Conservation (phyloP, 768 basidiomycete species). For the Dacryopinax spathularia region DNA sequence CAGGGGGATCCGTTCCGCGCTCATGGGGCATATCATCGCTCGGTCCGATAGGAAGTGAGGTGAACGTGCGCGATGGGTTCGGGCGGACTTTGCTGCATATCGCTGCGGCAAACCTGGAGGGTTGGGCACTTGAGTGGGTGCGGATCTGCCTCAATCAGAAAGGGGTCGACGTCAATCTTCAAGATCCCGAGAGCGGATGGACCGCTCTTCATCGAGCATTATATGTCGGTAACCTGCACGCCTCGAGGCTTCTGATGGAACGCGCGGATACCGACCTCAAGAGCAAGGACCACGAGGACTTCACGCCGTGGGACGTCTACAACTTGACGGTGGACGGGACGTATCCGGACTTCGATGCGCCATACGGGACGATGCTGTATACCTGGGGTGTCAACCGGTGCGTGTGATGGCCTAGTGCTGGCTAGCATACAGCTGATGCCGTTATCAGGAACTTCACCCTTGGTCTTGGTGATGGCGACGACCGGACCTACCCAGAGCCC, state of each 20-base stretch:
- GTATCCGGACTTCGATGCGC: conserved; percentile 33
- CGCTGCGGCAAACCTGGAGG: conserved; percentile 50
- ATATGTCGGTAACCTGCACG: conserved; percentile 61
- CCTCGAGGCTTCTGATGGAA: conserved; percentile 58
- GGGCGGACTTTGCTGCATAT: conserved; percentile 74
- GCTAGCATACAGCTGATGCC: not conserved
- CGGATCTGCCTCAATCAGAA: conserved; percentile 62
- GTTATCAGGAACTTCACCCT: conserved; percentile 61
- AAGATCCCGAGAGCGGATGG: conserved; percentile 78
- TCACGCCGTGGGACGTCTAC: conserved; percentile 84
- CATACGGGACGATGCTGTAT: conserved; percentile 35
- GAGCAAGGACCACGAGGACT: conserved; percentile 73
- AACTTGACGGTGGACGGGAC: conserved; percentile 76
- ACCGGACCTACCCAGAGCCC: conserved; percentile 65
- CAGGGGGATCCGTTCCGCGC: not conserved
- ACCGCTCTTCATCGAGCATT: conserved; percentile 79
- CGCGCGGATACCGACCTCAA: conserved; percentile 55
- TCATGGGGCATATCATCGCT: conserved; percentile 3
- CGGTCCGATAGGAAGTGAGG: conserved; percentile 27
- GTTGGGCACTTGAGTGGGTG: conserved; percentile 58
- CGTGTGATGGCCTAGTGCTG: not conserved
- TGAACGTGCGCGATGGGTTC: conserved; percentile 57
- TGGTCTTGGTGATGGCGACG: conserved; percentile 68
- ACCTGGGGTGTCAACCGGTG: conserved; percentile 81
- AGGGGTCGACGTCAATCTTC: conserved; percentile 59